Evolutionary conservation across 202 grass and related monocot genomes (phyloP).

Genomic region (Dendrocalamus latiflorus): DNA sequence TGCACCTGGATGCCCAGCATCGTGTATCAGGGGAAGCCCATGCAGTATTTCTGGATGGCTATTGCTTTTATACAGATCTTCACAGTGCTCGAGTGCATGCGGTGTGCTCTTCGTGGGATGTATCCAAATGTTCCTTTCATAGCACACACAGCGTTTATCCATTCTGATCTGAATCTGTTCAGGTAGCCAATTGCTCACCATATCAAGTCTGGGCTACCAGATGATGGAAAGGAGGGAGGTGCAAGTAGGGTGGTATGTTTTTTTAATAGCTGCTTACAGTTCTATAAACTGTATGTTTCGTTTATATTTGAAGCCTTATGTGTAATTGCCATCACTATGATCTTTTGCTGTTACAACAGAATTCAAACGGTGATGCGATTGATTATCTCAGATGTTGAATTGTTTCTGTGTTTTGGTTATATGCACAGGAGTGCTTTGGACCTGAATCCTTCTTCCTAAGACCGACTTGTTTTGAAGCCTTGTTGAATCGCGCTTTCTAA

Average conservation of each 20-base stretch:
- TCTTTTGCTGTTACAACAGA: neutral
- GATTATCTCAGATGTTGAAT: neutral
- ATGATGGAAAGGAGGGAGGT: neutral
- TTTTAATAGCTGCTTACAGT: neutral
- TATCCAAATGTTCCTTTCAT: constrained; percentile 65
- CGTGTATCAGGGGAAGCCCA: constrained; percentile 46
- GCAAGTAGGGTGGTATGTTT: neutral
- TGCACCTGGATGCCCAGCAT: constrained; percentile 64
- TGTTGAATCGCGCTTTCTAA: neutral
- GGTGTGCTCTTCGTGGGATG: constrained; percentile 53
- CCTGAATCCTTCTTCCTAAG: neutral
- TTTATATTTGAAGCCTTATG: neutral
- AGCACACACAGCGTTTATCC: constrained; percentile 65
- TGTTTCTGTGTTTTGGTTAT: neutral
- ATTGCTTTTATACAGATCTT: constrained; percentile 58
- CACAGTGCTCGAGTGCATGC: constrained; percentile 70
- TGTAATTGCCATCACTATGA: neutral
- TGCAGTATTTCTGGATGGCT: constrained; percentile 60
- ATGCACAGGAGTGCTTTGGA: neutral
- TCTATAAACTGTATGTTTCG: neutral
- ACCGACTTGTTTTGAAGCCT: neutral
- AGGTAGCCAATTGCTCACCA: constrained; percentile 18
- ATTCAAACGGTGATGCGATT: neutral
- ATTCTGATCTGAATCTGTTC: constrained; percentile 67
- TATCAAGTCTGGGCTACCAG: neutral